Evolutionary conservation across 768 basidiomycete genomes (phyloP).

Genomic region (Rhodotorula babjevae): DNA sequence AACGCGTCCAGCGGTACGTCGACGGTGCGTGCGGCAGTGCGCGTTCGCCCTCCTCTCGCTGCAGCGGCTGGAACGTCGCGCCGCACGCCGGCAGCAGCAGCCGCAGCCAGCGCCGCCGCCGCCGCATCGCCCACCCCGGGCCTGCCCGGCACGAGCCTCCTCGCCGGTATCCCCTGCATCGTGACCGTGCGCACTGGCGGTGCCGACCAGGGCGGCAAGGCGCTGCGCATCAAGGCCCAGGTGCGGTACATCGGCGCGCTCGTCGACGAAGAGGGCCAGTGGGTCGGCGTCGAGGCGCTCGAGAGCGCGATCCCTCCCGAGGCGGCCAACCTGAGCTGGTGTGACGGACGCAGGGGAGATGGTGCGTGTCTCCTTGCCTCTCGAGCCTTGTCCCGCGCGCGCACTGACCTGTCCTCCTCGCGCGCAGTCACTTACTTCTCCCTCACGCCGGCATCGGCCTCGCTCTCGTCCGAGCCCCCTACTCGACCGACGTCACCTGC

Average conservation of each 20-base stretch:
- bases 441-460: neutral
- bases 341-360: slow-evolving; percentile 77
- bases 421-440: neutral
- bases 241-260: slow-evolving; percentile 77
- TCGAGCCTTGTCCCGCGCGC: too few species aligned
- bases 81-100: neutral
- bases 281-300: slow-evolving; percentile 73
- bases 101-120: neutral
- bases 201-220: neutral
- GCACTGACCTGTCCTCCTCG: slow-evolving; percentile 42
- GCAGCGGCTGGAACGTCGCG: neutral
- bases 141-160: slow-evolving; percentile 62
- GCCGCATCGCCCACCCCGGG: neutral
- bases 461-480: slow-evolving; percentile 54
- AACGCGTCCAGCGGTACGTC: too few species aligned
- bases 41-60: neutral
- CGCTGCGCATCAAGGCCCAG: slow-evolving; percentile 76
- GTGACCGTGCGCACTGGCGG: slow-evolving; percentile 55
- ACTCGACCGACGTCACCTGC: slow-evolving; percentile 9
- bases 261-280: slow-evolving; percentile 70
- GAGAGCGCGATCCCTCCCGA: slow-evolving; percentile 25
- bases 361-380: slow-evolving; percentile 49
- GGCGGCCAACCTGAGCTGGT: slow-evolving; percentile 67
- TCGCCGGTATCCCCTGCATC: slow-evolving; percentile 85
- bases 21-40: neutral